phyloP scores from a whole-genome alignment of 1,139 yeast species.

The Candida mesenterica region DNA sequence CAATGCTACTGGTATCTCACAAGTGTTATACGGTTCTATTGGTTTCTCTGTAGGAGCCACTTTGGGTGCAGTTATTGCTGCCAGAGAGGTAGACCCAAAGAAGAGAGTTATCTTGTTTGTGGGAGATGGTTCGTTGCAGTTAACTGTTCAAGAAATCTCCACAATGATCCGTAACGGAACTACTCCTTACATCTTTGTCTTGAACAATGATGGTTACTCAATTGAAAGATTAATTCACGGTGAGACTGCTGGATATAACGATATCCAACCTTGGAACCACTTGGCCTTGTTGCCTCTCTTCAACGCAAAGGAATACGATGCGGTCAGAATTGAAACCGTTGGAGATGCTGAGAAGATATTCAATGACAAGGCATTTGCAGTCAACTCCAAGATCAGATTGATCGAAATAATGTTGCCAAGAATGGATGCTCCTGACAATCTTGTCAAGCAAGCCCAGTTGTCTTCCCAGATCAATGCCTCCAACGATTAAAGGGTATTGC shows the following conservation, averaged over 20 bases:
- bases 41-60: slow-evolving; percentile 87
- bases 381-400: slow-evolving; percentile 32
- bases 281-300: slow-evolving; percentile 29
- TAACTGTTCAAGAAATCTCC: slow-evolving; percentile 43
- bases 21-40: slow-evolving; percentile 88
- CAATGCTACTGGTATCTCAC: slow-evolving; percentile 74
- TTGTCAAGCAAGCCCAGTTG: slow-evolving; percentile 68
- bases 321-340: slow-evolving; percentile 24
- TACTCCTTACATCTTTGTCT: slow-evolving; percentile 35
- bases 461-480: slow-evolving; percentile 64
- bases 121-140: slow-evolving; percentile 45
- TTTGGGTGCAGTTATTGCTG: slow-evolving; percentile 82
- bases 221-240: slow-evolving; percentile 43
- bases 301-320: slow-evolving; percentile 30
- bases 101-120: slow-evolving; percentile 37
- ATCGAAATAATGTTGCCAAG: slow-evolving; percentile 35
- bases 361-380: slow-evolving; percentile 25
- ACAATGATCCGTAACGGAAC: slow-evolving; percentile 33
- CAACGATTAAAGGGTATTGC: slow-evolving; percentile 11
- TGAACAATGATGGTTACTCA: slow-evolving; percentile 42
- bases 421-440: slow-evolving; percentile 38
- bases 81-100: slow-evolving; percentile 33
- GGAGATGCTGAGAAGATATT: slow-evolving; percentile 29
- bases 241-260: slow-evolving; percentile 33
- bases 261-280: slow-evolving; percentile 42